phyloP scores from a whole-genome alignment of 495 filamentous ascomycete genomes.

The Penicillium malachiteum region DNA sequence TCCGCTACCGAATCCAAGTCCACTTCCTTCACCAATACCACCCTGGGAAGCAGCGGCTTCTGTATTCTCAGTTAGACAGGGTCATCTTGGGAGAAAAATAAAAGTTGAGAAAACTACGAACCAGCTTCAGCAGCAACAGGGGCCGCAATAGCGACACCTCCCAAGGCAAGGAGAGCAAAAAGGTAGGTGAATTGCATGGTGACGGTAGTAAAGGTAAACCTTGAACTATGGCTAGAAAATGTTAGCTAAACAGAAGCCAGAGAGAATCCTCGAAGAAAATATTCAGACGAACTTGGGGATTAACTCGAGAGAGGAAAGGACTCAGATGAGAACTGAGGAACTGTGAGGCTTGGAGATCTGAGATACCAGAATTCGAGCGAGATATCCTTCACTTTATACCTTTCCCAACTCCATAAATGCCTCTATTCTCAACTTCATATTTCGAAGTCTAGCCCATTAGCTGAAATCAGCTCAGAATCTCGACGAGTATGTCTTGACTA shows the following conservation, averaged over 20 bases:
- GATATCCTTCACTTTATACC: constrained; percentile 1
- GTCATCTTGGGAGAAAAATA: neutral
- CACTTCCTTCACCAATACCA: constrained; percentile 10
- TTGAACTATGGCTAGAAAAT: neutral
- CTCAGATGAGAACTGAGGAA: neutral
- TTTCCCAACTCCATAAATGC: neutral
- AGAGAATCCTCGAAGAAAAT: no score
- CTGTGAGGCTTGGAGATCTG: neutral
- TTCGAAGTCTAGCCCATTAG: neutral
- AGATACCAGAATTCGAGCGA: neutral
- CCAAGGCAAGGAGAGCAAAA: constrained; percentile 12
- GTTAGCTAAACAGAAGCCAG: neutral
- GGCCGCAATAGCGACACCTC: constrained; percentile 13
- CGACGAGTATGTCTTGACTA: constrained; percentile 10
- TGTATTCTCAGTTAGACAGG: neutral
- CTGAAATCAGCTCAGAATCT: constrained; percentile 6
- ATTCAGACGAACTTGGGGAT: no score
- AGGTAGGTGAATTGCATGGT: constrained; percentile 17
- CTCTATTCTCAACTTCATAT: neutral
- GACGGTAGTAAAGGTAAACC: neutral
- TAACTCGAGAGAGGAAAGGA: neutral
- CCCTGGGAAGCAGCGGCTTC: constrained; percentile 1
- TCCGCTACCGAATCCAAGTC: constrained; percentile 4
- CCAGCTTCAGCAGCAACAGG: constrained; percentile 12
- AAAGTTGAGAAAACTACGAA: neutral